Evolutionary conservation across 805 yeast genomes (phyloP).

Genomic region (Saccharomycopsis fibuligera): DNA sequence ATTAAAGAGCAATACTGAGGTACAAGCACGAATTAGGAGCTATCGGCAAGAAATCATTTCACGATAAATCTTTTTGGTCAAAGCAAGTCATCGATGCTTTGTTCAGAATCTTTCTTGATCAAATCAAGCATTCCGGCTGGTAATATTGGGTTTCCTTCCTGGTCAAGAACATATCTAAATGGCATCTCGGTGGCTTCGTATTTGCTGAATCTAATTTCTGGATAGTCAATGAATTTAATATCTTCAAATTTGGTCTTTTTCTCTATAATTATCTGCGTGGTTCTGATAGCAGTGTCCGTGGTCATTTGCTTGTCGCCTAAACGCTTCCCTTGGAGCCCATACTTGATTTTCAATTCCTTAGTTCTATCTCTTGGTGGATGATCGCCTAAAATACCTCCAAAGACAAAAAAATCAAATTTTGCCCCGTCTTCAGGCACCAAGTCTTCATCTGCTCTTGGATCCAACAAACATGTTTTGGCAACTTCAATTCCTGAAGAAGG

Average conservation of each 20-base stretch:
- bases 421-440: constrained; percentile 62
- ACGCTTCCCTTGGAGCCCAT: constrained; percentile 83
- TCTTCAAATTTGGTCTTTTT: constrained; percentile 54
- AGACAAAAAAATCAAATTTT: constrained; percentile 79
- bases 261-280: constrained; percentile 75
- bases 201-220: constrained; percentile 82
- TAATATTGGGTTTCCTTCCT: constrained; percentile 63
- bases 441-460: constrained; percentile 78
- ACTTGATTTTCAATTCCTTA: constrained; percentile 71
- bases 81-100: constrained; percentile 59
- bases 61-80: neutral
- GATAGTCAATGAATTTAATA: constrained; percentile 84
- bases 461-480: constrained; percentile 70
- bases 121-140: constrained; percentile 89
- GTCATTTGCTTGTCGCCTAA: constrained; percentile 91
- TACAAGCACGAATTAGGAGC: too few species aligned
- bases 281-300: constrained; percentile 94
- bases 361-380: constrained; percentile 92
- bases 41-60: too few species aligned
- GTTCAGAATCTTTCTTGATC: constrained; percentile 80
- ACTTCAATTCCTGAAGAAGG: constrained; percentile 38
- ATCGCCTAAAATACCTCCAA: constrained; percentile 94
- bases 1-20: too few species aligned
- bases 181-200: constrained; percentile 98
- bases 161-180: constrained; percentile 75